Percentiles rank a stretch among this genome's conserved stretches.
phyloP scores from a whole-genome alignment of 768 basidiomycete species.

The Boletus rex-veris region DNA sequence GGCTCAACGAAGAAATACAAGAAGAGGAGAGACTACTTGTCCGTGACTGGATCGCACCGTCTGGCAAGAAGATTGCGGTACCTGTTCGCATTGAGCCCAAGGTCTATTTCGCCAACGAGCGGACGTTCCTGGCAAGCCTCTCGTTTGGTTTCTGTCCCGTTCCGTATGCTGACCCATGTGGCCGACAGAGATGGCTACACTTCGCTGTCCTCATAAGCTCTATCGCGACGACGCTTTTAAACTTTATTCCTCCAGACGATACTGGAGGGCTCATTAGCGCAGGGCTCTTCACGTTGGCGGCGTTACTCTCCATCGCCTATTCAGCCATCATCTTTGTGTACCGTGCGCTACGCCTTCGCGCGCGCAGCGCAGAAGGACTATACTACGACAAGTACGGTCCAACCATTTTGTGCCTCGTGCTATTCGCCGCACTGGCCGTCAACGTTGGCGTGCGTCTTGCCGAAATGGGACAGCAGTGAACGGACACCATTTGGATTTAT shows the following conservation, averaged over 20 bases:
- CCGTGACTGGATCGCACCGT: conserved; percentile 72
- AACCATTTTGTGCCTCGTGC: conserved; percentile 63
- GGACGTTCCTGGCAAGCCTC: conserved; percentile 82
- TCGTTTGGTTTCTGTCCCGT: neutral
- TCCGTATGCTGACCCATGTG: neutral
- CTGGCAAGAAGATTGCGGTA: conserved; percentile 86
- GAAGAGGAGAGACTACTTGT: conserved; percentile 56
- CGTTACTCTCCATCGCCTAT: conserved; percentile 85
- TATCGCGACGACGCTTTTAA: conserved; percentile 86
- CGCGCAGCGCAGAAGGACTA: conserved; percentile 69
- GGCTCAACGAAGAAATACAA: conserved; percentile 36
- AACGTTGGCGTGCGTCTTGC: conserved; percentile 70
- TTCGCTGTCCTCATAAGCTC: conserved; percentile 84
- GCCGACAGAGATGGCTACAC: conserved; percentile 78
- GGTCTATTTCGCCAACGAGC: conserved; percentile 94
- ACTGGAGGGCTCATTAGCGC: conserved; percentile 81
- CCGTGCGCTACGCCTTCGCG: conserved; percentile 65
- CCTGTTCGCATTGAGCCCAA: conserved; percentile 98
- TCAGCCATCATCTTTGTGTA: conserved; percentile 77
- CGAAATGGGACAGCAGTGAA: conserved; percentile 41
- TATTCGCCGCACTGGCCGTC: conserved; percentile 66
- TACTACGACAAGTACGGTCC: conserved; percentile 93
- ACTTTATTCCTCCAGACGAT: conserved; percentile 76
- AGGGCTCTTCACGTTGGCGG: conserved; percentile 83
- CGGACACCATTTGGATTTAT: neutral